These are phyloP conservation scores for Bacidia gigantensis DNA, from an alignment of 495 filamentous ascomycete species.

Conservation along the genomic window DNA sequence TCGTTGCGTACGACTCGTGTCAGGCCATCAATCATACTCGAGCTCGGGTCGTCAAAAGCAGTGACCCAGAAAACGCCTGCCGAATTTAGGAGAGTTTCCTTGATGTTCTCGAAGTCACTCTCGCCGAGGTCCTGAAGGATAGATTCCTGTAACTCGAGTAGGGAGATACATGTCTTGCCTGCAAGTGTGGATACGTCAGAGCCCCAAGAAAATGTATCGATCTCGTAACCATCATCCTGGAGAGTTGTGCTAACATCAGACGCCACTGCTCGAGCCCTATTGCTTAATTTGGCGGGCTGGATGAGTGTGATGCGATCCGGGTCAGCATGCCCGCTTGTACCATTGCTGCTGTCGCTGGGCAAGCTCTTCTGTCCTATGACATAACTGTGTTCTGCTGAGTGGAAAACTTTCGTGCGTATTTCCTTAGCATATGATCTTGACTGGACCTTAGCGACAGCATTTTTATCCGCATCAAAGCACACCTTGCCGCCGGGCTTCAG, in stretches of 20 bases:
- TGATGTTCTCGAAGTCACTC: slow-evolving; percentile 7
- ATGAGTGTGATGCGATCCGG: too few species aligned
- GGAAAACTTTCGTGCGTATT: not conserved
- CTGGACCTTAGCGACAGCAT: slow-evolving; percentile 4
- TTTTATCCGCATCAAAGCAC: slow-evolving; percentile 1
- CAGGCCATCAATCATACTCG: slow-evolving; percentile 8
- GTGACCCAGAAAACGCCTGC: slow-evolving; percentile 7
- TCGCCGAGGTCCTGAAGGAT: slow-evolving; percentile 5
- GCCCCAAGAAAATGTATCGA: slow-evolving; percentile 6
- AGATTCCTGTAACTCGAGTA: slow-evolving; percentile 7
- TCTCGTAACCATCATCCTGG: not conserved
- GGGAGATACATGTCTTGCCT: slow-evolving; percentile 10
- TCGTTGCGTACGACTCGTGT: slow-evolving; percentile 8
- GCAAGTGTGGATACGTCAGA: slow-evolving; percentile 5
- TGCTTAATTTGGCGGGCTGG: slow-evolving; percentile 2
- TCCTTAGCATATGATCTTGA: not conserved
- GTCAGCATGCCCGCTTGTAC: too few species aligned
- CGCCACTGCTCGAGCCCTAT: not conserved
- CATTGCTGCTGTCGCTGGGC: too few species aligned
- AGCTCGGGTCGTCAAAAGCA: slow-evolving; percentile 7
- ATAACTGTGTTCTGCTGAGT: too few species aligned
- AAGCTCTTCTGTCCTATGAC: too few species aligned
- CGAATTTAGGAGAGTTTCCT: slow-evolving; percentile 2
- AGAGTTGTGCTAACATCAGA: not conserved
- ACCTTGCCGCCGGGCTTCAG: slow-evolving; percentile 5